Evolutionary conservation across 805 yeast genomes (phyloP).

Genomic region (Candida rishiriensis): DNA sequence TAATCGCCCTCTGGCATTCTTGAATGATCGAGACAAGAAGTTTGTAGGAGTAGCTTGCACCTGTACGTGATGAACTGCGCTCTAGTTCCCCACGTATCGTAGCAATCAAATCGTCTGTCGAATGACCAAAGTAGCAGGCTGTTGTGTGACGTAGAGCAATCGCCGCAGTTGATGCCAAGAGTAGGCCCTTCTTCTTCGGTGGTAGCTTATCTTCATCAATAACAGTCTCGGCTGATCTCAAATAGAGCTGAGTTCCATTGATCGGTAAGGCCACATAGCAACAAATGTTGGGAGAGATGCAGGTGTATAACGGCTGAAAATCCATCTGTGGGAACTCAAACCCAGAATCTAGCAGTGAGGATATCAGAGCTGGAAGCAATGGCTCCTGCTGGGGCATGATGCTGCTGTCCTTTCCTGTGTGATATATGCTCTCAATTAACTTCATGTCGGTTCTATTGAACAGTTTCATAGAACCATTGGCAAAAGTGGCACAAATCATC

Average conservation of each 20-base stretch:
- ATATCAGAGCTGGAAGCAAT: constrained; percentile 31
- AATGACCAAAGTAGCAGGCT: constrained; percentile 62
- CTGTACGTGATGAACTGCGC: constrained; percentile 17
- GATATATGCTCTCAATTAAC: constrained; percentile 15
- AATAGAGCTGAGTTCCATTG: constrained; percentile 16
- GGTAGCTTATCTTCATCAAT: constrained; percentile 13
- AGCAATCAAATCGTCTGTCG: constrained; percentile 66
- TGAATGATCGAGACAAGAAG: constrained; percentile 43
- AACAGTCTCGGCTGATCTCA: constrained; percentile 19
- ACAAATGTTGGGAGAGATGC: constrained; percentile 49
- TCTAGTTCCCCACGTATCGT: constrained; percentile 47
- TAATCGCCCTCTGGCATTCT: constrained; percentile 74
- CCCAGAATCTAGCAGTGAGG: constrained; percentile 50
- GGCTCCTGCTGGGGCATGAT: constrained; percentile 2
- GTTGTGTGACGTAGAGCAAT: constrained; percentile 64
- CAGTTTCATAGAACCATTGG: constrained; percentile 42
- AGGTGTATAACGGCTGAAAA: constrained; percentile 31
- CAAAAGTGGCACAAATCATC: constrained; percentile 35
- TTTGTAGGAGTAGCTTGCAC: constrained; percentile 26
- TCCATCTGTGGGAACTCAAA: constrained; percentile 40
- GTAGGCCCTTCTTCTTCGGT: constrained; percentile 26
- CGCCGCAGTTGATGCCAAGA: constrained; percentile 47
- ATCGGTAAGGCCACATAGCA: constrained; percentile 33
- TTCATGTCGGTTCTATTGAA: constrained; percentile 36
- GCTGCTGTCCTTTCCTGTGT: constrained; percentile 2